Base-by-base conservation (phyloP, 495 filamentous ascomycete genomes). In the Neurospora tetraspora region DNA sequence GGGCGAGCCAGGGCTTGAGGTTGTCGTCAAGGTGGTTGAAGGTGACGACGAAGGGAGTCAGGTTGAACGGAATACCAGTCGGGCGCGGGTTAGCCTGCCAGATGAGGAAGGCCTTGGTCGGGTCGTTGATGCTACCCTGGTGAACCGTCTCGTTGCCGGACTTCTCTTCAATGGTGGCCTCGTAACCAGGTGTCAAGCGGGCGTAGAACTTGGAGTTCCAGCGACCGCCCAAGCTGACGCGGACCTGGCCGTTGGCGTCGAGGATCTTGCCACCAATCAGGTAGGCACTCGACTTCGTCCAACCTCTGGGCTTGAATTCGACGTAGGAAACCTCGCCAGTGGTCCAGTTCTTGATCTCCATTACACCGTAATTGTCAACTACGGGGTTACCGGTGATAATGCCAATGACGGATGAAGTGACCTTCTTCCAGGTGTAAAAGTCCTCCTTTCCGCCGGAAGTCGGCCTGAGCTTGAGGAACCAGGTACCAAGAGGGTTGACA, bases 121-220 rank as follows among this genome's bases (percentile, higher is more conserved):
- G 83, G 72, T 89, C 87, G 39, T 77, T 82, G 75, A 83, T 83
- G 73, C 81, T 83, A 68, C 84, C 83, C 16, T 76, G 78, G 69
- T 81, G 78, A 61, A 79, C 74, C 3, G 78, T 74, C 31, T 73
- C 75, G 45, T 76, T 77, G 39, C 82, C 79, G 20, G 82, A 81
- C 3, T 87, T 84, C 61, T 92, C 90, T 45, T 93, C 88, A 6
- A 86, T 83, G 1, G 87, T 81, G 7, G 89, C 92, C 76, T 98
- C 94, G 79, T 91, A 97, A 36, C 95, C 96, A 2, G 95, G 94
- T 0, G 94, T 97, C 70, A 94, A 86, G 39, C 96, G 92, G 11
- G 96, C 96, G 81, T 96, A 99, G 74, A 99, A 91, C 81, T 94
- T 96, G 77, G 97, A 94, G 80, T 98, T 98, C 96, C 96, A 99